These are phyloP conservation scores for Sporisorium scitamineum DNA, from an alignment of 1,284 basidiomycete species.

Conservation along the genomic window DNA sequence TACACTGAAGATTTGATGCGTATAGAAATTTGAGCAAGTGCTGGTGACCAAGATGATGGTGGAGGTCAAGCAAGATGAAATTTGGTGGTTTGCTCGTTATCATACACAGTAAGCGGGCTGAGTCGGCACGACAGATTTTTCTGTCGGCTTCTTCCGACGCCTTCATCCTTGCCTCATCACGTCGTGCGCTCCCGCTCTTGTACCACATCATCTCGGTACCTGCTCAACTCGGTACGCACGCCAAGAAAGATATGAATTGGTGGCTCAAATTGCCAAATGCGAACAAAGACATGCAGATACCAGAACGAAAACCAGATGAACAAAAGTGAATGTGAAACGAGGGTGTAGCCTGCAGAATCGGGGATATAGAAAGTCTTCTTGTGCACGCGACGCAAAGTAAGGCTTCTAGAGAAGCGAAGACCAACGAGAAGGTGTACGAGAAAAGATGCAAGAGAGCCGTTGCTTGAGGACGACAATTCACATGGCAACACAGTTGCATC, in stretches of 20 bases:
- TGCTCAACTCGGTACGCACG: neutral
- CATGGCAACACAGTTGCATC: conserved; percentile 71
- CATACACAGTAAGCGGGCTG: neutral
- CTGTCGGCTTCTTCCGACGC: conserved; percentile 12
- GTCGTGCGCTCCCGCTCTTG: no score
- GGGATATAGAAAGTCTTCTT: conserved; percentile 21
- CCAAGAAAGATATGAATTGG: neutral
- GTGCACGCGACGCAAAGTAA: neutral
- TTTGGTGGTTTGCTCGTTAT: conserved; percentile 13
- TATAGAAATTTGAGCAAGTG: neutral
- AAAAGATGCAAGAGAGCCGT: no score
- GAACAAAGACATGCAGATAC: conserved; percentile 8
- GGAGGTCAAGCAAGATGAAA: conserved; percentile 9
- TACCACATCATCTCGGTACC: neutral
- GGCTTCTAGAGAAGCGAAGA: neutral
- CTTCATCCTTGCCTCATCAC: neutral
- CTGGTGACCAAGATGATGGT: conserved; percentile 16
- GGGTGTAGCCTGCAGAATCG: neutral
- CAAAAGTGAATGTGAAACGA: neutral
- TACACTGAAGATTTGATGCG: neutral
- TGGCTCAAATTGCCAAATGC: conserved; percentile 15
- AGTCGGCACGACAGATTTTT: conserved; percentile 20
- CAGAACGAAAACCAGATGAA: conserved; percentile 1
- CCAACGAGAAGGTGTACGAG: neutral
- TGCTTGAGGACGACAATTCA: conserved; percentile 9